These are phyloP conservation scores for Meira miltonrushii DNA, from an alignment of 1,284 basidiomycete genomes.

Conservation along the genomic window DNA sequence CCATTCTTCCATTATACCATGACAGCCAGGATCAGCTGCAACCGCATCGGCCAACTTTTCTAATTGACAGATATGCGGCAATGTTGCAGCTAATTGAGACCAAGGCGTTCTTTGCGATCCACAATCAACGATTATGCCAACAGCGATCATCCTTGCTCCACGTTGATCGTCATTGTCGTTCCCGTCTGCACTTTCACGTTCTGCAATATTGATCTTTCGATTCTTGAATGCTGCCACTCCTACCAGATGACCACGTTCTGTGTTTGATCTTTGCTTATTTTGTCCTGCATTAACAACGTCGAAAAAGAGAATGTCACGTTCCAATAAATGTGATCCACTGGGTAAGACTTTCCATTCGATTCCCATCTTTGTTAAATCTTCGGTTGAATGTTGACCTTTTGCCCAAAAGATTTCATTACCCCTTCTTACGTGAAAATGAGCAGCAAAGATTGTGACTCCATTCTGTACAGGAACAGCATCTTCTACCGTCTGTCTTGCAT, in stretches of 20 bases:
- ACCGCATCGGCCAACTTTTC: constrained; percentile 23
- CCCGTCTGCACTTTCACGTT: constrained; percentile 4
- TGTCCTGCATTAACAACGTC: not conserved
- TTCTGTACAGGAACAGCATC: constrained; percentile 12
- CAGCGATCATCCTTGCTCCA: constrained; percentile 35
- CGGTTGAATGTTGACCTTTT: constrained; percentile 14
- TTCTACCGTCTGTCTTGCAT: too few species aligned
- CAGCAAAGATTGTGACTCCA: constrained; percentile 31
- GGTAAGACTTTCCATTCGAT: constrained; percentile 44
- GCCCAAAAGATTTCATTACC: constrained; percentile 37
- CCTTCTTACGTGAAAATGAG: constrained; percentile 30
- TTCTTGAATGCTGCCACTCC: constrained; percentile 37
- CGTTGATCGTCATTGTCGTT: constrained; percentile 18
- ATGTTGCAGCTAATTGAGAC: constrained; percentile 27
- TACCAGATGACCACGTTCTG: constrained; percentile 9
- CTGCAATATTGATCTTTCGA: constrained; percentile 16
- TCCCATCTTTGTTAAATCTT: constrained; percentile 17
- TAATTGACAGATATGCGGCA: constrained; percentile 26
- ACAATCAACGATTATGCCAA: constrained; percentile 19
- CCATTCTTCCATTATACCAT: constrained; percentile 3
- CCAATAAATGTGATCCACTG: constrained; percentile 31
- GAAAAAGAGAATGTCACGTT: constrained; percentile 35
- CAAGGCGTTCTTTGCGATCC: constrained; percentile 14
- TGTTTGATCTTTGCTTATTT: constrained; percentile 10
- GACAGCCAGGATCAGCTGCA: constrained; percentile 12